Conservation (phyloP, 2,329 filamentous ascomycete species). For the Clathrospora elynae region DNA sequence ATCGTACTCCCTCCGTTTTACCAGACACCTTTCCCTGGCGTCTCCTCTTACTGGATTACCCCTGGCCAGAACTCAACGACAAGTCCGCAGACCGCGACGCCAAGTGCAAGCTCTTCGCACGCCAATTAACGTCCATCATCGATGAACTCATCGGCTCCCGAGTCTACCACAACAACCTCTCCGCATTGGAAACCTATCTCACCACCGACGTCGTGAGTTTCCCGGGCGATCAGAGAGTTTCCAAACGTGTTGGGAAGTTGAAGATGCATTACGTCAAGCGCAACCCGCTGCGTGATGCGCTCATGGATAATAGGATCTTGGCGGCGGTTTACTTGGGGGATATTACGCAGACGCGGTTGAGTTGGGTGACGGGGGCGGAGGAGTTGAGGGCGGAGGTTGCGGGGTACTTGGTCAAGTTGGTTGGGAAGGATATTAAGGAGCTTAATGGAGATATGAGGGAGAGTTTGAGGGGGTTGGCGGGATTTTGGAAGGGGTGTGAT, state of each 20-base stretch:
- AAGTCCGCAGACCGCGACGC: conserved; percentile 6
- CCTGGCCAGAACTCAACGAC: conserved; percentile 8
- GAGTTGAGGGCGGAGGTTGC: conserved; percentile 35
- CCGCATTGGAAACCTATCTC: conserved; percentile 11
- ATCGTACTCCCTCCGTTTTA: conserved; percentile 23
- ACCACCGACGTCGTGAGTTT: neutral
- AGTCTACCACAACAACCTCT: conserved; percentile 26
- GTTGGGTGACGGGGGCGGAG: conserved; percentile 30
- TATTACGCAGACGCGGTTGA: conserved; percentile 26
- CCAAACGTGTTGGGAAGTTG: too few relatives aligned
- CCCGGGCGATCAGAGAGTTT: neutral
- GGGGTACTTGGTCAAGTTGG: conserved; percentile 16
- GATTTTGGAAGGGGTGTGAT: conserved; percentile 25
- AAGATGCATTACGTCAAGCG: neutral
- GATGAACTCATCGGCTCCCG: conserved; percentile 17
- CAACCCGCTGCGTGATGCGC: conserved; percentile 6
- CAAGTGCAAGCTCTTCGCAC: conserved; percentile 25
- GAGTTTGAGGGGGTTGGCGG: conserved; percentile 17
- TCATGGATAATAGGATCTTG: conserved; percentile 19
- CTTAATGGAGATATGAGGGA: conserved; percentile 4
- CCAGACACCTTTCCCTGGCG: conserved; percentile 33
- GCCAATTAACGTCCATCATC: conserved; percentile 17
- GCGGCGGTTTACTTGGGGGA: conserved; percentile 30
- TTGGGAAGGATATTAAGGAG: neutral
- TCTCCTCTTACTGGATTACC: conserved; percentile 36